Conservation (phyloP, 2,329 filamentous ascomycete genomes). For the Colletotrichum sp. region DNA sequence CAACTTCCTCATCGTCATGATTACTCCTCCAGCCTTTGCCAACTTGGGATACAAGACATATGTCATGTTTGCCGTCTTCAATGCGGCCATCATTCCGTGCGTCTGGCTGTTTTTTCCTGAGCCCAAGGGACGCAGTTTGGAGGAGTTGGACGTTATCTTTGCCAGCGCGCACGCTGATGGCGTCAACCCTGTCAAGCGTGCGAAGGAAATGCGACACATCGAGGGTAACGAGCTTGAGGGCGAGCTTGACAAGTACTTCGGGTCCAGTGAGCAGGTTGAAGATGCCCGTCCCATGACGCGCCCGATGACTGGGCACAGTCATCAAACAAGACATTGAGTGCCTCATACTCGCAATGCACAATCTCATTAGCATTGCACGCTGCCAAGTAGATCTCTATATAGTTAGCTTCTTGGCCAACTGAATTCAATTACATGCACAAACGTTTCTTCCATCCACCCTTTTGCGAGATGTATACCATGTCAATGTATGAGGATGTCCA, state of each 20-base stretch:
- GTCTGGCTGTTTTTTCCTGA: constrained; percentile 60
- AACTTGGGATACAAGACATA: constrained; percentile 59
- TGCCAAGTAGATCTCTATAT: neutral
- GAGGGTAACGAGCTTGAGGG: constrained; percentile 26
- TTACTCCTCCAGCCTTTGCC: constrained; percentile 64
- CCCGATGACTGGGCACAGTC: neutral
- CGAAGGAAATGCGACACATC: constrained; percentile 29
- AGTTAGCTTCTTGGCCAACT: neutral
- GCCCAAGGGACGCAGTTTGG: constrained; percentile 59
- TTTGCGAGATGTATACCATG: neutral
- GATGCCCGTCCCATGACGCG: constrained; percentile 16
- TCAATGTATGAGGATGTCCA: neutral
- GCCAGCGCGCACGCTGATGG: constrained; percentile 29
- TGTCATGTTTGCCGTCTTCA: constrained; percentile 60
- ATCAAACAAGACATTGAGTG: neutral
- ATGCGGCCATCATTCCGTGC: constrained; percentile 55
- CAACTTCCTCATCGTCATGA: constrained; percentile 72
- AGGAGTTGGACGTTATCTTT: constrained; percentile 62
- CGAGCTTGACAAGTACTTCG: constrained; percentile 34
- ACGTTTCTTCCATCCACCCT: neutral
- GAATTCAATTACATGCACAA: neutral
- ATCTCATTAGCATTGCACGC: neutral
- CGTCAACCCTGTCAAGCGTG: constrained; percentile 29
- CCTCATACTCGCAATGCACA: neutral
- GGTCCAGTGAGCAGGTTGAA: constrained; percentile 21